phyloP scores from a whole-genome alignment of 1,284 basidiomycete genomes.

The Cutaneotrichosporon sp. region DNA sequence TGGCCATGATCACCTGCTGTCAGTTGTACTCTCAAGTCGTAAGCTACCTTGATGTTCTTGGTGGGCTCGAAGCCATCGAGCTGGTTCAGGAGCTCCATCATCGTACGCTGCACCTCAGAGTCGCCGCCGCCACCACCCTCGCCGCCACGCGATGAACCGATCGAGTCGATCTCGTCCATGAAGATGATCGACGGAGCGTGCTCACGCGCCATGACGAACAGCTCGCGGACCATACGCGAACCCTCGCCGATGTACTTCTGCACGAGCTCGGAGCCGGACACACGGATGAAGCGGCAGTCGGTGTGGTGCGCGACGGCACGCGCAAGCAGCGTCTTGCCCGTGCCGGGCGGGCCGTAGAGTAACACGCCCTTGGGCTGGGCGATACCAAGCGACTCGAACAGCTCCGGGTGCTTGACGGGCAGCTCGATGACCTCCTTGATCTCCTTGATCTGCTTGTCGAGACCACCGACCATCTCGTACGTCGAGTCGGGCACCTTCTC shows the following conservation, averaged over 20 bases:
- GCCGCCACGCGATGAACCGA: conserved; percentile 90
- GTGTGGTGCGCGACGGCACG: conserved; percentile 97
- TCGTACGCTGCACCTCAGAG: conserved; percentile 96
- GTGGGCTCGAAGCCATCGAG: conserved; percentile 96
- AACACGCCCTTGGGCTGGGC: conserved; percentile 97
- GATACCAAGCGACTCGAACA: conserved; percentile 95
- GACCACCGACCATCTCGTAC: conserved; percentile 98
- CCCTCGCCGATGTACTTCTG: conserved; percentile 99
- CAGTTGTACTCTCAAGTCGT: too few relatives aligned
- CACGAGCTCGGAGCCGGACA: conserved; percentile 91
- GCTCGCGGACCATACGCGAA: conserved; percentile 91
- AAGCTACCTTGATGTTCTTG: conserved; percentile 91
- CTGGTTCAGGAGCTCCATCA: conserved; percentile 96
- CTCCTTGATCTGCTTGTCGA: conserved; percentile 98
- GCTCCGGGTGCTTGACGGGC: conserved; percentile 96
- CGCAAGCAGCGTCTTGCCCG: conserved; percentile 92
- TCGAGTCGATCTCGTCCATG: conserved; percentile 99
- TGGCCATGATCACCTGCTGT: conserved; percentile 86
- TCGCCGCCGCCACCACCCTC: conserved; percentile 84
- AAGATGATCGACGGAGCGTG: conserved; percentile 99
- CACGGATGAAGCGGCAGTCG: conserved; percentile 96
- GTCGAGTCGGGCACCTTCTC: conserved; percentile 99
- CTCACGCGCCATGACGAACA: conserved; percentile 98
- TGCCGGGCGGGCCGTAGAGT: conserved; percentile 94
- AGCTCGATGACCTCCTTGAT: conserved; percentile 99